Conservation (phyloP, 148 eudicot genomes). For the Linanthus parryae region DNA sequence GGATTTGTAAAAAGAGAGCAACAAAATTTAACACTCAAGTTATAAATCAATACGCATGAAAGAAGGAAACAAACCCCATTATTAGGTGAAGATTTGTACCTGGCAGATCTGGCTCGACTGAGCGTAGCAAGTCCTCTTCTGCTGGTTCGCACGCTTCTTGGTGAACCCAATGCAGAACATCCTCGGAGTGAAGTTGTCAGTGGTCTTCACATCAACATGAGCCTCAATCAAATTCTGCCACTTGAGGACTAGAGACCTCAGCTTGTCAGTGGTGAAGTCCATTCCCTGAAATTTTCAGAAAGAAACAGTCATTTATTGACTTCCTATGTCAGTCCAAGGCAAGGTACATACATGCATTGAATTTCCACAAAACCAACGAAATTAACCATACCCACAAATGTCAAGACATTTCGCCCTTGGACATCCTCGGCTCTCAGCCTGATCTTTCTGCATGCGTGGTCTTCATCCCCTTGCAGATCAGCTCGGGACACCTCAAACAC, state of each 20-base stretch:
- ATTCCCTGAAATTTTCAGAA: slow-evolving; percentile 16
- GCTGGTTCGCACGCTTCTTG: slow-evolving; percentile 21
- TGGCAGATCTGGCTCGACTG: slow-evolving; percentile 20
- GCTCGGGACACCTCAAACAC: slow-evolving; percentile 49
- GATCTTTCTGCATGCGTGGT: slow-evolving; percentile 22
- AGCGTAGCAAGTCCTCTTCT: slow-evolving; percentile 24
- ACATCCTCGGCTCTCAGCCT: slow-evolving; percentile 23
- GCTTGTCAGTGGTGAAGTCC: slow-evolving; percentile 25
- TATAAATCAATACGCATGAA: not conserved
- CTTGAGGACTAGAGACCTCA: slow-evolving; percentile 23
- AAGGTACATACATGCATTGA: no score
- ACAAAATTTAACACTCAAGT: no score
- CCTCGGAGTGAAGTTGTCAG: slow-evolving; percentile 16
- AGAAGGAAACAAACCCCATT: not conserved
- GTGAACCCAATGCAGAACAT: slow-evolving; percentile 27
- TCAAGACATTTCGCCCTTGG: slow-evolving; percentile 20
- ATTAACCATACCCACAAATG: slow-evolving; percentile 19
- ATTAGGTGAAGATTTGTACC: slow-evolving; percentile 1
- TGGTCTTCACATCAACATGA: slow-evolving; percentile 22
- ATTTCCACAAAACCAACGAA: no score
- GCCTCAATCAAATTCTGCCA: slow-evolving; percentile 26
- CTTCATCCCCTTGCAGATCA: slow-evolving; percentile 31
- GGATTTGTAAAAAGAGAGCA: slow-evolving; percentile 35
- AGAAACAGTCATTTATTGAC: not conserved
- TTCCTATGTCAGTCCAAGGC: no score